Evolutionary conservation across 2,329 filamentous ascomycete species (phyloP), one percentile per base, ranked within the genome.

Genomic region (Helminthosporium solani): DNA sequence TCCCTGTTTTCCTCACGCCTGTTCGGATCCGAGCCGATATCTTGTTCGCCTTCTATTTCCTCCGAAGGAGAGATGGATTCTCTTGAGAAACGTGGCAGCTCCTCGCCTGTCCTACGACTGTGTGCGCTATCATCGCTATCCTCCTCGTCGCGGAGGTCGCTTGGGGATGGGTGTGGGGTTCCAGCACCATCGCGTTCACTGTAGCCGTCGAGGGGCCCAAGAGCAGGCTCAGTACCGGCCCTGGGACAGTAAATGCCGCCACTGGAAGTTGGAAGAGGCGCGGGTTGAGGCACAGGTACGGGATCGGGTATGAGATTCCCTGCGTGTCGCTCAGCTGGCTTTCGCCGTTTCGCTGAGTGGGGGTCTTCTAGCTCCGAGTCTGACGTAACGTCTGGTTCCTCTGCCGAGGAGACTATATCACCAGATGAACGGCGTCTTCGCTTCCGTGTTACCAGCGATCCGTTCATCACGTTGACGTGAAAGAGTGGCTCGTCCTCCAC

Each of bases 261-360:
- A n/a, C n/a, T n/a, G n/a, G n/a, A n/a, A 43, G 25, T 47, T 43
- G 45, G 38, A 25, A 52, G 28, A 37, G 37, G 23, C 21, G 23
- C 35, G 47, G 15, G 11, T 31, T 49, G 44, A 43, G 34, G 46
- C 39, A 33, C 49, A 47, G 23, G 16, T 39, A 33, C 31, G 47
- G 38, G 25, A 40, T 52, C 30, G 18, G 37, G 27, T 45, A 47
- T 47, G 27, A 40, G 31, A 18, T 43, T 54, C 41, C 43, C 16
- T 54, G n/a, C n/a, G n/a, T n/a, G 18, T 49, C 33, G 23, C 37
- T 49, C 16, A 52, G 37, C 41, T 20, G 27, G 34, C 35, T 37
- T 54, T 52, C 15, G 23, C 40, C 23, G 27, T 42, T 54, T 54
- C 33, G 38, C 44, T 54, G 30, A 44, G 41, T 42, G 16, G 31